These are phyloP conservation scores for Agrocybe chaxingu DNA, from an alignment of 768 basidiomycete genomes.

Conservation along the genomic window DNA sequence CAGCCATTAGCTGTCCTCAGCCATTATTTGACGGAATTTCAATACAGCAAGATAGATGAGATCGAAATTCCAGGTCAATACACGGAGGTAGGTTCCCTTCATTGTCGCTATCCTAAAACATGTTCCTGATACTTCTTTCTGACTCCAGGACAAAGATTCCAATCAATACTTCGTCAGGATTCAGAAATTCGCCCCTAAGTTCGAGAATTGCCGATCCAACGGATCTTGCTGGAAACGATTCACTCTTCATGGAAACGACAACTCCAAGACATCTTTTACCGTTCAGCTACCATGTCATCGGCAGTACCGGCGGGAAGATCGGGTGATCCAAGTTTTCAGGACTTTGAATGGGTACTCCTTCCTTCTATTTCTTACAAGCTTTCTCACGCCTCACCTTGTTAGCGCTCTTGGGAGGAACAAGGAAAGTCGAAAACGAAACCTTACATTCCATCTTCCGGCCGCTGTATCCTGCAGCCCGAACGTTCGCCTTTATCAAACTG, in stretches of 20 bases:
- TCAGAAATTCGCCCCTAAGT: slow-evolving; percentile 84
- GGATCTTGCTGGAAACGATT: slow-evolving; percentile 89
- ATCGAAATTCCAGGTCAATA: slow-evolving; percentile 99
- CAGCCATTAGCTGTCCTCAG: slow-evolving; percentile 85
- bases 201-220: slow-evolving; percentile 85
- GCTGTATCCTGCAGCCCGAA: slow-evolving; percentile 81
- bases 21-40: slow-evolving; percentile 96
- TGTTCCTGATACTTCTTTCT: slow-evolving; percentile 1
- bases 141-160: slow-evolving; percentile 83
- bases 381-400: neutral
- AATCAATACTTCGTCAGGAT: slow-evolving; percentile 90
- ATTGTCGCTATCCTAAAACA: neutral
- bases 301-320: slow-evolving; percentile 88
- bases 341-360: slow-evolving; percentile 81
- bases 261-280: slow-evolving; percentile 84
- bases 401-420: slow-evolving; percentile 86
- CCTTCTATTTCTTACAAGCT: neutral
- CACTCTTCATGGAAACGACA: slow-evolving; percentile 87
- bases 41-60: slow-evolving; percentile 95
- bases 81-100: slow-evolving; percentile 65
- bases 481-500: slow-evolving; percentile 85
- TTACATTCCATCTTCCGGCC: slow-evolving; percentile 88
- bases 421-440: slow-evolving; percentile 88
- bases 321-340: slow-evolving; percentile 89
- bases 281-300: slow-evolving; percentile 87